Base-by-base conservation (phyloP, 768 basidiomycete genomes). In the Botryobasidium botryosum region DNA sequence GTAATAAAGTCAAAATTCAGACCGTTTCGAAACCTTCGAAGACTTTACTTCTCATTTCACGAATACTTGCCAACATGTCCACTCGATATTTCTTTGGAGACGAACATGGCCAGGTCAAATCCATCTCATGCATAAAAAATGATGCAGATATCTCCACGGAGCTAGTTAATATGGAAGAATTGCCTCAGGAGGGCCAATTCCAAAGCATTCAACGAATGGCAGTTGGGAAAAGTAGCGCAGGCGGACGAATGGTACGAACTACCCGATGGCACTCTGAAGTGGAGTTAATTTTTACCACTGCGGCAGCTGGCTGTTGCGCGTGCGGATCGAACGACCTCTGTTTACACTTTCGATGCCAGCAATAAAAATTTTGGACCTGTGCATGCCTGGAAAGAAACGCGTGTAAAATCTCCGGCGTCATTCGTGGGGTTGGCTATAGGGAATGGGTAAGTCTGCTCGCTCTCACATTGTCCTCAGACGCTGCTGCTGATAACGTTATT, bases 41-140 rank as follows among this genome's bases (percentile, higher is more conserved):
- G n/a, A n/a, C n/a, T n/a, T n/a, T n/a, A n/a, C n/a, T n/a, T n/a
- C n/a, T n/a, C n/a, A n/a, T n/a, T n/a, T n/a, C n/a, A n/a, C n/a
- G n/a, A n/a, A n/a, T n/a, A n/a, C n/a, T n/a, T n/a, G n/a, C n/a
- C n/a, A n/a, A n/a, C n/a, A 39, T 45, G 17, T 17, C 21, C 8
- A 44, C 72, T 56, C 71, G 69, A 47, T 84, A 85, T 61, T 61
- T 83, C 41, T 59, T 74, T 36, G 85, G 81, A 50, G 85, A 87
- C 61, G 78, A 83, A 51, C 72, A 81, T 26, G 85, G 84, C 17
- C 72, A 70, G 46, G 69, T 86, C 47, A 85, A 85, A 61, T 59
- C 71, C 6, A 54, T 82, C 45, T 61, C 53, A 7, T 78, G 70
- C 52, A 43, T 8, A 29, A 39, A 10, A 17, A 33, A 33, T 17